Base-by-base conservation (phyloP, 1,284 basidiomycete genomes). In the Trametes hirsuta region DNA sequence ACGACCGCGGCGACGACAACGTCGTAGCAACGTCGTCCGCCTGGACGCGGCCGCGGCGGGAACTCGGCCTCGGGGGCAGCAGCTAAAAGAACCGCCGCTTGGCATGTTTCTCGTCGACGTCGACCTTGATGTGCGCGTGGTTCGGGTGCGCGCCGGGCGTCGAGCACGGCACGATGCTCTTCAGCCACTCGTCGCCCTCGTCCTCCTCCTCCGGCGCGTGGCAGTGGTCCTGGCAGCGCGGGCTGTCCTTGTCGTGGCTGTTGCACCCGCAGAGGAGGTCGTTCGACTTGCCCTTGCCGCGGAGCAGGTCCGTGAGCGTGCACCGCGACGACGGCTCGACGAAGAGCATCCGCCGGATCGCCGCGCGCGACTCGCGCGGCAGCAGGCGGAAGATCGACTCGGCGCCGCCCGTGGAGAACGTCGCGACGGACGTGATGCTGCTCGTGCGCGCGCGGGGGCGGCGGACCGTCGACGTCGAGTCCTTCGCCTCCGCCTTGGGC, bases 331-430 rank as follows among this genome's bases (percentile, higher is more conserved):
- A 80, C 1, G 96, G 94, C 73, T 98, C 95, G 55, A 98, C 86
- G 62, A 88, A 90, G 69, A 99, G 83, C 97, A 99, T 99, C 55
- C 96, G 86, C 62, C 94, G 90, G 55, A 99, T 81, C 10, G 93
- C 94, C 14, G 88, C 83, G 44, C 95, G 86, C 15, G 93, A 90
- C 77, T 98, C 97, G 60, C 97, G 90, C 5, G 97, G 97, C 21
- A 99, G 81, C 6, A 99, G 82, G n/a, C 95, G 87, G 84, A 99
- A 99, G 72, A 99, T 97, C 35, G 93, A 95, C 75, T 99, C 97
- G n/a, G 94, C 90, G 8, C 93, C 93, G 44, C 90, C 93, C 5
- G 69, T 63, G 73, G 90, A 83, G 82, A 88, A 90, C n/a, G 95
- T 94, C 56, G 82, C 77, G 64, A 90, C 82, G 30, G 94, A 93